Evolutionary conservation across 139 green algal genomes (phyloP).

Genomic region (Asterochloris erici): DNA sequence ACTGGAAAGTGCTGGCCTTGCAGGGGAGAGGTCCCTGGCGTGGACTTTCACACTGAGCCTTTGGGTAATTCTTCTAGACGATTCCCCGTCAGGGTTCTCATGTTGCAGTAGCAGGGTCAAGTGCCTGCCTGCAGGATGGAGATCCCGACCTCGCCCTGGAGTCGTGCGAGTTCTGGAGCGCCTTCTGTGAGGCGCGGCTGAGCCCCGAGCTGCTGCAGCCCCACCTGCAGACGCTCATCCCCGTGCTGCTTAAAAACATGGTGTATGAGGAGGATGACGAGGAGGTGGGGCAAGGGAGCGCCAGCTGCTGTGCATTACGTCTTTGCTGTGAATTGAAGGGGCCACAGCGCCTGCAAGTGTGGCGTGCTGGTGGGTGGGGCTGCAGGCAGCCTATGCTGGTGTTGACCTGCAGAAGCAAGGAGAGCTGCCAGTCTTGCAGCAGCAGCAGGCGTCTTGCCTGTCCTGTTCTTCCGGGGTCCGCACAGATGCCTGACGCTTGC

Average conservation of each 20-base stretch:
- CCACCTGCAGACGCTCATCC: constrained; percentile 78
- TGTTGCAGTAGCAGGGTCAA: neutral
- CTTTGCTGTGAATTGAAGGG: too few relatives aligned
- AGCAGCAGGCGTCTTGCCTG: too few relatives aligned
- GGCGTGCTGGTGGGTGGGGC: too few relatives aligned
- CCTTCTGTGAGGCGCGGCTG: constrained; percentile 68
- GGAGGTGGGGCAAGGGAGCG: constrained; percentile 46
- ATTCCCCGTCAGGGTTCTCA: neutral
- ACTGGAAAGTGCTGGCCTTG: too few relatives aligned
- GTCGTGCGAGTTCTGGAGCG: constrained; percentile 94
- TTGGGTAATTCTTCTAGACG: neutral
- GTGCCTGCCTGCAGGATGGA: constrained; percentile 30
- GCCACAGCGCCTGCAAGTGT: too few relatives aligned
- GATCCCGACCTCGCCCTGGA: constrained; percentile 85
- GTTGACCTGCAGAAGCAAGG: too few relatives aligned
- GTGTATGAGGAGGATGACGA: constrained; percentile 91
- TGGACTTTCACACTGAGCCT: too few relatives aligned
- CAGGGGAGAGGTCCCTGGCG: too few relatives aligned
- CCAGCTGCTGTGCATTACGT: neutral
- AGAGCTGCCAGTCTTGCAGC: too few relatives aligned
- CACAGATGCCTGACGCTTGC: too few relatives aligned
- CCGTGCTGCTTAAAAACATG: constrained; percentile 96
- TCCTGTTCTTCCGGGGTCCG: too few relatives aligned
- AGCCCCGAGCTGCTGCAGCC: constrained; percentile 66
- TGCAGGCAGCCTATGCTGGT: too few relatives aligned